Evolutionary conservation across 441 rosid species (phyloP).

Genomic region (Breynia disticha): DNA sequence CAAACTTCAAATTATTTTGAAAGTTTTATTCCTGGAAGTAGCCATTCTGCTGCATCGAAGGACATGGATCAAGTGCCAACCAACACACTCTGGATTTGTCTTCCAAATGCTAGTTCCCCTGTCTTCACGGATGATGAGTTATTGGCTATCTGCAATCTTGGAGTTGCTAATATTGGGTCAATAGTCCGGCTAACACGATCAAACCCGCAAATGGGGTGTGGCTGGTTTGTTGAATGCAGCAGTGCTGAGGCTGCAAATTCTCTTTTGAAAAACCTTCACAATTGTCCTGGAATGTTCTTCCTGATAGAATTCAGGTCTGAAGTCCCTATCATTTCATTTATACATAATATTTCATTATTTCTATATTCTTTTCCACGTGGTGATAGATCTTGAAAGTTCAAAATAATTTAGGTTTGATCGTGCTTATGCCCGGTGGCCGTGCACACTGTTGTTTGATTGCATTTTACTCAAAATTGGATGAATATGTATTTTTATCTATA

Average conservation of each 20-base stretch:
- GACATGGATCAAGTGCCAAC: constrained; percentile 30
- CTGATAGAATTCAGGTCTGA: constrained; percentile 44
- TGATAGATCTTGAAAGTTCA: no score
- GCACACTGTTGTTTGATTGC: no score
- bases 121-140: constrained; percentile 37
- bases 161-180: constrained; percentile 27
- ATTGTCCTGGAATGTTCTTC: constrained; percentile 37
- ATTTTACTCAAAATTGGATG: no score
- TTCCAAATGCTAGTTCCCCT: constrained; percentile 29
- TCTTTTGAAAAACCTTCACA: constrained; percentile 30
- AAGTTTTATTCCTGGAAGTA: constrained; percentile 17
- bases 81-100: constrained; percentile 32
- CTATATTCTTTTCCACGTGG: background rate
- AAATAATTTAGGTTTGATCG: no score
- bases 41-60: constrained; percentile 15
- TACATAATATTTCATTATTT: background rate
- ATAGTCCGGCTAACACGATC: constrained; percentile 24
- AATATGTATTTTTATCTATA: no score
- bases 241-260: constrained; percentile 29
- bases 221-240: constrained; percentile 46
- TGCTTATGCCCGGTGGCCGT: no score
- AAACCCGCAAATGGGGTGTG: constrained; percentile 29
- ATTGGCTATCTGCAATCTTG: constrained; percentile 34
- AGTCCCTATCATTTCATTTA: constrained; percentile 1
- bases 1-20: constrained; percentile 21